These are phyloP conservation scores for Ceratocystis lukuohia DNA, from an alignment of 2,329 filamentous ascomycete genomes.

Conservation along the genomic window DNA sequence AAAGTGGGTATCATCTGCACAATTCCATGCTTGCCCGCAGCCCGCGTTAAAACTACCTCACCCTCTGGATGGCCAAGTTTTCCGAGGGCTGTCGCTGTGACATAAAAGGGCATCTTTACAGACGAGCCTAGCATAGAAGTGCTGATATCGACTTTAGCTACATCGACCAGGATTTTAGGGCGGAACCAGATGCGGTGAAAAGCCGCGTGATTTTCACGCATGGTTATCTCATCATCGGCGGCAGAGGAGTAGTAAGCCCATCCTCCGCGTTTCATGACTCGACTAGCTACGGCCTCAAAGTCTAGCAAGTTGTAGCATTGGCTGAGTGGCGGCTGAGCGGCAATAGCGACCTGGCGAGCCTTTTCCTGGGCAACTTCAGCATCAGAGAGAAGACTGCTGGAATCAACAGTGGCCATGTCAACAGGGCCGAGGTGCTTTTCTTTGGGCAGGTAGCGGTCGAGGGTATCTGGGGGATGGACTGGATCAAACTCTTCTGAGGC, in stretches of 20 bases:
- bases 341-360: constrained; percentile 59
- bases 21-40: constrained; percentile 72
- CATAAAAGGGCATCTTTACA: constrained; percentile 79
- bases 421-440: constrained; percentile 83
- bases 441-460: constrained; percentile 69
- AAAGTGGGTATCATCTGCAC: constrained; percentile 98
- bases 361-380: constrained; percentile 48
- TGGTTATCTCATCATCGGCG: constrained; percentile 53
- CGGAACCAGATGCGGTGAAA: constrained; percentile 98
- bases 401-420: constrained; percentile 68
- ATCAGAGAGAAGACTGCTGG: constrained; percentile 35
- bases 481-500: constrained; percentile 85
- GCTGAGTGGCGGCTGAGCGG: constrained; percentile 62
- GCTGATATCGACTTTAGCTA: constrained; percentile 70
- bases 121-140: constrained; percentile 91
- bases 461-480: constrained; percentile 75
- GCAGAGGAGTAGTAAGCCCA: constrained; percentile 98
- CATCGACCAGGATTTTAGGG: constrained; percentile 75
- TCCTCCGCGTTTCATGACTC: constrained; percentile 87
- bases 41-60: constrained; percentile 78
- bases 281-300: constrained; percentile 83
- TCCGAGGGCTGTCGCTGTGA: constrained; percentile 88
- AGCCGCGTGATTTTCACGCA: constrained; percentile 88
- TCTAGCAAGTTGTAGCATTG: constrained; percentile 92
- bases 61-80: constrained; percentile 91